Conservation (phyloP, 1,284 basidiomycete genomes). For the Boletus smithii region DNA sequence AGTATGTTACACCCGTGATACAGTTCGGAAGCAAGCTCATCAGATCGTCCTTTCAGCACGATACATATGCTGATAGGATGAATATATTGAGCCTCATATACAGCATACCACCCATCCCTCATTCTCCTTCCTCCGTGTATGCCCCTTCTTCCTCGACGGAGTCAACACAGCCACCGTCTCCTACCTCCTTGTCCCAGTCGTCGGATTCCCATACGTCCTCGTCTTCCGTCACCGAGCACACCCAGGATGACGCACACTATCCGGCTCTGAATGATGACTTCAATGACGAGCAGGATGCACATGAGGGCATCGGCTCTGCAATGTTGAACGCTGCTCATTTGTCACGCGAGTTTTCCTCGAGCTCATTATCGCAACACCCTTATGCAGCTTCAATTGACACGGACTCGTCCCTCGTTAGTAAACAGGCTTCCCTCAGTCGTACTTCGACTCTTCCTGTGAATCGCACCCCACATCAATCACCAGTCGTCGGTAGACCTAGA, state of each 20-base stretch:
- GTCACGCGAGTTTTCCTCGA: conserved; percentile 34
- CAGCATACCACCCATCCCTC: conserved; percentile 70
- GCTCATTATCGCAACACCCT: conserved; percentile 34
- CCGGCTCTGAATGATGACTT: conserved; percentile 28
- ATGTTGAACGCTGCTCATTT: conserved; percentile 46
- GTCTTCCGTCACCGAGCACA: conserved; percentile 37
- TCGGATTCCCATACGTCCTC: conserved; percentile 45
- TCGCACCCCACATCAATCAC: conserved; percentile 30
- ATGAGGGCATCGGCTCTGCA: conserved; percentile 46
- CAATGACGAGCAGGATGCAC: conserved; percentile 38
- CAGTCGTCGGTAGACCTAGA: conserved; percentile 41
- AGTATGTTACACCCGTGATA: conserved; percentile 46
- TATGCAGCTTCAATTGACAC: conserved; percentile 43
- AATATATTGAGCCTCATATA: conserved; percentile 83
- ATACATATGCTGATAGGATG: conserved; percentile 86
- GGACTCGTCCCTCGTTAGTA: conserved; percentile 15
- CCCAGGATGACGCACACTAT: conserved; percentile 34
- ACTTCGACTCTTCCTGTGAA: conserved; percentile 29
- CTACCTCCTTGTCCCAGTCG: conserved; percentile 50
- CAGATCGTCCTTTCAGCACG: conserved; percentile 52
- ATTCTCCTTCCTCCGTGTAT: conserved; percentile 55
- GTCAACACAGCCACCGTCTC: conserved; percentile 50
- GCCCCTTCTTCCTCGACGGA: conserved; percentile 49
- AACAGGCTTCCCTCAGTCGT: conserved; percentile 26
- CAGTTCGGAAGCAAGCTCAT: conserved; percentile 12